A percentile compares a stretch with the other conserved stretches of the same genome.
Conservation (phyloP, 1,284 basidiomycete species). For the Ganoderma lucidum region DNA sequence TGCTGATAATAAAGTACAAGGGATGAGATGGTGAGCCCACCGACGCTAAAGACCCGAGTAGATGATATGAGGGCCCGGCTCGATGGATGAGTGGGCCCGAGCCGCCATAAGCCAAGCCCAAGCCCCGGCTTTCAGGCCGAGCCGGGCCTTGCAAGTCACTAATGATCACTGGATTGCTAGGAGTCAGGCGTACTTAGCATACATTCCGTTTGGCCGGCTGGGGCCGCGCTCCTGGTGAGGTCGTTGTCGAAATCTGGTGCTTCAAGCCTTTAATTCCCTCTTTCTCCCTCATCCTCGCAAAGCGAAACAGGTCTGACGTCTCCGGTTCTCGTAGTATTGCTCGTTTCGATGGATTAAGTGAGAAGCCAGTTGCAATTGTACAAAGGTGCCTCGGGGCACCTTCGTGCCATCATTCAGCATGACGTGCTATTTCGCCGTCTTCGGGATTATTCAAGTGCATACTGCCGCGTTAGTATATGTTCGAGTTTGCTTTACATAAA, state of each 20-base stretch:
- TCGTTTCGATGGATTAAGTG: slow-evolving; percentile 50
- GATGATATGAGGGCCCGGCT: no score
- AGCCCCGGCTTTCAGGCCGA: no score
- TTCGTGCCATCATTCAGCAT: slow-evolving; percentile 50
- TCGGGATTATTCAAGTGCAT: slow-evolving; percentile 15
- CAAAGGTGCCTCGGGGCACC: slow-evolving; percentile 50
- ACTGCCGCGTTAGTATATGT: no score
- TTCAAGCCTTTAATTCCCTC: slow-evolving; percentile 19
- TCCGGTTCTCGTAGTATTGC: slow-evolving; percentile 47
- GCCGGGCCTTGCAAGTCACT: no score
- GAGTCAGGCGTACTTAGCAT: not conserved
- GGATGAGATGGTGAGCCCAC: no score
- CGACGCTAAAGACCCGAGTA: no score
- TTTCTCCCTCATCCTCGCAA: slow-evolving; percentile 46
- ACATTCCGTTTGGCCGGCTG: no score
- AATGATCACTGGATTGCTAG: no score
- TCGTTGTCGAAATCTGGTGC: slow-evolving; percentile 43
- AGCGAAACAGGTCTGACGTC: slow-evolving; percentile 54
- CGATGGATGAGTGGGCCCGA: no score
- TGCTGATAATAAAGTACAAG: no score
- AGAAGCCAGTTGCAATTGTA: slow-evolving; percentile 45
- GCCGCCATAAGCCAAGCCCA: no score
- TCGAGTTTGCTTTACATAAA: no score
- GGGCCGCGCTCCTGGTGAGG: slow-evolving; percentile 3
- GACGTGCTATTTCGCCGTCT: slow-evolving; percentile 41